Base-by-base conservation (phyloP, 345 rosid species). In the Sonneratia caseolaris region DNA sequence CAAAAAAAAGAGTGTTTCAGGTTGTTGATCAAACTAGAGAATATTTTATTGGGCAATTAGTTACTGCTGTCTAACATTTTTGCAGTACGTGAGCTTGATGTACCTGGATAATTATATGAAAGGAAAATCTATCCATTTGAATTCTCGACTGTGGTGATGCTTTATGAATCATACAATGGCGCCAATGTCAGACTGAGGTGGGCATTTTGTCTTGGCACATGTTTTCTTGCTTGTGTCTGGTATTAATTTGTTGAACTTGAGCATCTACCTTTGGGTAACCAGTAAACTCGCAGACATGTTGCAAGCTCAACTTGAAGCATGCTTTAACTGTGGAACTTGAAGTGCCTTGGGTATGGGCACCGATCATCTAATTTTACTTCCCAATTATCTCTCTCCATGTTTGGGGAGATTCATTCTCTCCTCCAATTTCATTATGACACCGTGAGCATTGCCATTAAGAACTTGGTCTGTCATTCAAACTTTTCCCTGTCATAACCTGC, bases 71-170 rank as follows among this genome's bases (percentile, higher is more conserved):
- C 38, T 16, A 24, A 64, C 42, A 53, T 64, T 37, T 37, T 32
- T 78, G 80, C 80, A 83, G 86, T 83, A 35, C 83, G 83, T 65
- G 86, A 83, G 73, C 82, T 83, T 36, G 86, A 83, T 43, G 75
- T 80, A 36, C 86, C 83, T 15, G 86, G 86, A n/a, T 83, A 83
- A 38, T 68, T 80, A 53, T 83, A 83, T 72, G 86, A 83, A 67
- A 74, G 76, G 75, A 83, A 83, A 75, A 61, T 84, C 35, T 84
- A 84, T 64, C 90, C 87, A n/a, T 86, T 86, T 70, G 90, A 86
- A 57, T 84, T 86, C 73, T 84, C 90, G 10, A 79, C 80, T 1
- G 87, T 84, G 36, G 87, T 84, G 80, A 84, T 82, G 90, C 90
- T 86, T 37, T 71, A 82, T 68, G 87, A 86, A 73, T 77, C 89